A percentile compares a stretch with the other conserved stretches of the same genome.
These are phyloP conservation scores for Chamaenerion angustifolium DNA, from an alignment of 345 rosid genomes.

Conservation along the genomic window DNA sequence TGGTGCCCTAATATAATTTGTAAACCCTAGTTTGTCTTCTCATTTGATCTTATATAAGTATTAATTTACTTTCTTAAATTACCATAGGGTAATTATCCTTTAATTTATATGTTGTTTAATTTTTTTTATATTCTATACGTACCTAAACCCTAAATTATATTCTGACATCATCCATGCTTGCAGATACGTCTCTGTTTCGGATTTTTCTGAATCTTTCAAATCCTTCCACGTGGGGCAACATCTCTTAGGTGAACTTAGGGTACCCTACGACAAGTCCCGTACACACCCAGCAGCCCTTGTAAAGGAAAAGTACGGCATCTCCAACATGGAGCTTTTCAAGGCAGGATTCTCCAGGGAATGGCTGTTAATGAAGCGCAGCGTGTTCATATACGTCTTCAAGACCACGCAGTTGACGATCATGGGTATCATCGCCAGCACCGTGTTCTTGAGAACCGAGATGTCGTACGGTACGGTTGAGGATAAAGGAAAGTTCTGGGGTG, in stretches of 20 bases:
- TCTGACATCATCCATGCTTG: no score
- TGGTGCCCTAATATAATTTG: no score
- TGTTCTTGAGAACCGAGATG: slow-evolving; percentile 28
- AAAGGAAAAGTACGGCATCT: slow-evolving; percentile 19
- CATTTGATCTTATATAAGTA: no score
- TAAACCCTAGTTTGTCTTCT: no score
- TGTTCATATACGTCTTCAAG: slow-evolving; percentile 15
- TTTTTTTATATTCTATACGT: no score
- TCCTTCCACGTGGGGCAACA: slow-evolving; percentile 18
- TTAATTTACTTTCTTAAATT: no score
- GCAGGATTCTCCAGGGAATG: slow-evolving; percentile 18
- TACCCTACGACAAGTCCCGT: slow-evolving; percentile 12
- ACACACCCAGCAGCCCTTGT: slow-evolving; percentile 20
- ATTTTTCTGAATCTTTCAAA: slow-evolving; percentile 12
- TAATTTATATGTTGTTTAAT: no score
- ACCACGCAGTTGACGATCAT: slow-evolving; percentile 18
- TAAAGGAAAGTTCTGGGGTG: slow-evolving; percentile 36
- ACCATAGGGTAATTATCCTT: no score
- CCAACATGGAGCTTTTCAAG: slow-evolving; percentile 20
- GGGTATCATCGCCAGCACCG: slow-evolving; percentile 15
- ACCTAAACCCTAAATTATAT: no score
- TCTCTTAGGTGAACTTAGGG: slow-evolving; percentile 8
- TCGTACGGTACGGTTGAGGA: slow-evolving; percentile 3
- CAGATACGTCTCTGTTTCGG: slow-evolving; percentile 11
- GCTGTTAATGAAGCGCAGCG: slow-evolving; percentile 17